Evolutionary conservation across 2,329 filamentous ascomycete genomes (phyloP).

Genomic region (Drechslerella stenobrocha): DNA sequence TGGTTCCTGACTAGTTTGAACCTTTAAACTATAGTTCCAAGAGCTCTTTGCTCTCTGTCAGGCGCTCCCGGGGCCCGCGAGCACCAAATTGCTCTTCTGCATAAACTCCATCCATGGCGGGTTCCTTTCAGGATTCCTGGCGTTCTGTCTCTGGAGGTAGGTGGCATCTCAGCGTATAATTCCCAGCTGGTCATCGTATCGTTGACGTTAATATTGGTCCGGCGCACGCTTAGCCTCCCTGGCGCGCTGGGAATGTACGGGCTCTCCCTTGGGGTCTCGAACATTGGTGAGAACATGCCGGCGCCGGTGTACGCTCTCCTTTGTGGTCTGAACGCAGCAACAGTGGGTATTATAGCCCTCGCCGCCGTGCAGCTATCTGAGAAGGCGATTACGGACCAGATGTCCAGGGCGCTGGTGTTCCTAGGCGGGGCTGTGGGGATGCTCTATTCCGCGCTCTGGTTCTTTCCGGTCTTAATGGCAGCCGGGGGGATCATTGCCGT

Average conservation of each 20-base stretch:
- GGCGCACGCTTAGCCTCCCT: too few relatives aligned
- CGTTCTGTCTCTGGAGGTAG: slow-evolving; percentile 68
- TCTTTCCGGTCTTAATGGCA: slow-evolving; percentile 69
- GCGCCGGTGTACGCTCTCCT: slow-evolving; percentile 68
- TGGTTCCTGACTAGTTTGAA: too few relatives aligned
- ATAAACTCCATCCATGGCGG: slow-evolving; percentile 68
- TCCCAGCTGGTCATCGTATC: too few relatives aligned
- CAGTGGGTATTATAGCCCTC: slow-evolving; percentile 71
- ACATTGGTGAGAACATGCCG: slow-evolving; percentile 65
- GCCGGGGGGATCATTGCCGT: slow-evolving; percentile 62
- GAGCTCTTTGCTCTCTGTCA: slow-evolving; percentile 73
- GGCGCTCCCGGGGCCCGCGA: slow-evolving; percentile 68
- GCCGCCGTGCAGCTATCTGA: slow-evolving; percentile 69
- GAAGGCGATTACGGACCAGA: slow-evolving; percentile 68
- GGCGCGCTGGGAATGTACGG: slow-evolving; percentile 72
- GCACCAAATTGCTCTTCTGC: slow-evolving; percentile 72
- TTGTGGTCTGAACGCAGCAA: slow-evolving; percentile 71
- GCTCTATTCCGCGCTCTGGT: slow-evolving; percentile 74
- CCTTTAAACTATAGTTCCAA: too few relatives aligned
- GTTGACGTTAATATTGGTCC: too few relatives aligned
- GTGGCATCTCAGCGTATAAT: not conserved
- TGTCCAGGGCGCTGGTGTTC: slow-evolving; percentile 68
- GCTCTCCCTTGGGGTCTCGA: slow-evolving; percentile 67
- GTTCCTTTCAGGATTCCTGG: slow-evolving; percentile 62
- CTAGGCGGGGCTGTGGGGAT: slow-evolving; percentile 67